Evolutionary conservation across 352 stramenopile species (phyloP).

Genomic region (Poterioochromonas sp.): DNA sequence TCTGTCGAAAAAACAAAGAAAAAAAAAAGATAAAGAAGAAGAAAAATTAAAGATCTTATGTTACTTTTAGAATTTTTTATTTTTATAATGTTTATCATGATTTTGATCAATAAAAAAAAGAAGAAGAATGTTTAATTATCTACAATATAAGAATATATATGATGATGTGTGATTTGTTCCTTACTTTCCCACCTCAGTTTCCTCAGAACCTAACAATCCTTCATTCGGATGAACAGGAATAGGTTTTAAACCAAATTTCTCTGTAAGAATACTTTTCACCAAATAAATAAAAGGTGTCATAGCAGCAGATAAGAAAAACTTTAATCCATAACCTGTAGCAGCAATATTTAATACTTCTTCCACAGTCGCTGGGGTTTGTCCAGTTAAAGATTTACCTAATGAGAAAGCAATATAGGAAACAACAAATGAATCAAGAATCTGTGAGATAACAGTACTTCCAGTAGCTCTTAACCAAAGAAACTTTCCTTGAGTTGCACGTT

Average conservation of each 20-base stretch:
- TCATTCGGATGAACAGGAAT: too few species aligned
- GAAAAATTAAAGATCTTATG: too few species aligned
- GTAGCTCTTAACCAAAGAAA: not conserved
- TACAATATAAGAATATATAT: too few species aligned
- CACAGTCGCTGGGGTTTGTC: not conserved
- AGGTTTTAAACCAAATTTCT: not conserved
- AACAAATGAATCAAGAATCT: not conserved
- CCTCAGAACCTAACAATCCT: too few species aligned
- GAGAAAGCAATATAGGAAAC: not conserved
- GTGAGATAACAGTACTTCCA: not conserved
- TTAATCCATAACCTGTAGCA: not conserved
- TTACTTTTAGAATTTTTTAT: too few species aligned
- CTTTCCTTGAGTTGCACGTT: not conserved
- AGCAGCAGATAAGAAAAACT: not conserved
- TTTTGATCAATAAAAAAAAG: too few species aligned
- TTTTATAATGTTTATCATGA: too few species aligned
- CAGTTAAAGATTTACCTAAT: not conserved
- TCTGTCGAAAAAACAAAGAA: too few species aligned
- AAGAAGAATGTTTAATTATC: too few species aligned
- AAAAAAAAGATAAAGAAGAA: too few species aligned
- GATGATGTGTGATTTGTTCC: too few species aligned
- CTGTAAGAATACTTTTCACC: not conserved
- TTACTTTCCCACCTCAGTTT: too few species aligned
- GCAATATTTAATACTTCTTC: not conserved
- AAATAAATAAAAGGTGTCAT: not conserved